These are phyloP conservation scores for Apiospora aurea DNA, from an alignment of 2,329 filamentous ascomycete species.

Conservation along the genomic window DNA sequence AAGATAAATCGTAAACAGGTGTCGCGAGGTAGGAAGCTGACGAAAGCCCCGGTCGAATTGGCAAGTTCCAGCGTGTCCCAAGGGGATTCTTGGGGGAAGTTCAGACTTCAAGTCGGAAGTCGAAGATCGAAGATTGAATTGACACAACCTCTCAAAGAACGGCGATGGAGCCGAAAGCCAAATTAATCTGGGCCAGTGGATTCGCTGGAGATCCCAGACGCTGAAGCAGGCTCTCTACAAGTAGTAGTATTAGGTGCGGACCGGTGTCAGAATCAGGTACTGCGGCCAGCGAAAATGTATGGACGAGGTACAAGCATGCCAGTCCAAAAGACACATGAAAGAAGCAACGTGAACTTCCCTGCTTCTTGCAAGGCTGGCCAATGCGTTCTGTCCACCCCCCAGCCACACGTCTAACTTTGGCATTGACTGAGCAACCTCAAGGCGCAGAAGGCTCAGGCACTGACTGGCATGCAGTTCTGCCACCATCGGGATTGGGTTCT, in stretches of 20 bases:
- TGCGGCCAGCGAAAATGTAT: neutral
- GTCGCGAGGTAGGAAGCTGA: conserved; percentile 13
- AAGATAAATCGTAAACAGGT: neutral
- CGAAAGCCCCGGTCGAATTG: conserved; percentile 2
- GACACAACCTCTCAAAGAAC: conserved; percentile 17
- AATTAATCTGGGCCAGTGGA: conserved; percentile 20
- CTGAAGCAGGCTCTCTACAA: neutral
- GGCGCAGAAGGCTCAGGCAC: neutral
- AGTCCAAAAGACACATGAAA: conserved; percentile 3
- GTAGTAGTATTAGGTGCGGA: conserved; percentile 4
- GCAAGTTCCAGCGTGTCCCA: conserved; percentile 10
- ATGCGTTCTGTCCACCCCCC: neutral
- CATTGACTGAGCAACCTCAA: neutral
- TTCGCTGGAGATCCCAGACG: conserved; percentile 16
- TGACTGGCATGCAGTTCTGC: conserved; percentile 5
- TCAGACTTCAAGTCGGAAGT: conserved; percentile 21
- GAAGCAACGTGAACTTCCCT: neutral
- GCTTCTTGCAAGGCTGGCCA: neutral
- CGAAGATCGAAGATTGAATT: conserved; percentile 24
- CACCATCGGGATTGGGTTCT: neutral
- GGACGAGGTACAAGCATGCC: neutral
- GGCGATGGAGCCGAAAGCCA: conserved; percentile 19
- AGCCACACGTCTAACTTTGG: conserved; percentile 10
- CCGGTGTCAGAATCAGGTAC: neutral
- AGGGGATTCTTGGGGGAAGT: conserved; percentile 1